Percentiles rank a stretch among this genome's conserved stretches.
These are phyloP conservation scores for Nematodospora valgi DNA, from an alignment of 805 yeast genomes.

Conservation along the genomic window DNA sequence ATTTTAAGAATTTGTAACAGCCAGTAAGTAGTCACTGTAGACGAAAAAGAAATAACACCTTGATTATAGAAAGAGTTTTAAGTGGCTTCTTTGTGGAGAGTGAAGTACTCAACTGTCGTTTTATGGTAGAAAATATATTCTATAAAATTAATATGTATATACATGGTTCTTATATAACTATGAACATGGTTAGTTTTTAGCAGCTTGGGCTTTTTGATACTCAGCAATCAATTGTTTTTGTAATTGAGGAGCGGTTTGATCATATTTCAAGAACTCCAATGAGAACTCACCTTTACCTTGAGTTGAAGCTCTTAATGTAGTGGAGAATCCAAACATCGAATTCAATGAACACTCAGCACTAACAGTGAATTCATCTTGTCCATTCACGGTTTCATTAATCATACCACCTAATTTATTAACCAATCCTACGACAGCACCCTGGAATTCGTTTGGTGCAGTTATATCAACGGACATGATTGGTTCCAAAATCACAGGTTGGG, in stretches of 20 bases:
- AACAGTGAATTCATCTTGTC: conserved; percentile 89
- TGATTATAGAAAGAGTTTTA: too few relatives aligned
- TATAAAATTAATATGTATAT: conserved; percentile 1
- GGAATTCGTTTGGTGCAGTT: conserved; percentile 95
- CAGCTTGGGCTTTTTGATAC: conserved; percentile 40
- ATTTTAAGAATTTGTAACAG: conserved; percentile 3
- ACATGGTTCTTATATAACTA: conserved; percentile 5
- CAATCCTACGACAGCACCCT: conserved; percentile 86
- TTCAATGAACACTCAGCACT: conserved; percentile 95
- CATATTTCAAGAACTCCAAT: conserved; percentile 88
- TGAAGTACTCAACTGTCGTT: neutral
- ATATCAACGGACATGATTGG: conserved; percentile 94
- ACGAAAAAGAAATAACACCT: too few relatives aligned
- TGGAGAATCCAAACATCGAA: conserved; percentile 94
- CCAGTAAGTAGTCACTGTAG: neutral
- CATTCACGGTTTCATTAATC: conserved; percentile 91
- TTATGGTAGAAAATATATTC: too few relatives aligned
- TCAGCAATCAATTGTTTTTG: conserved; percentile 89
- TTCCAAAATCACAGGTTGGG: conserved; percentile 87
- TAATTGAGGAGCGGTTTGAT: conserved; percentile 85
- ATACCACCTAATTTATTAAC: conserved; percentile 90
- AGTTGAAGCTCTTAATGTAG: conserved; percentile 90
- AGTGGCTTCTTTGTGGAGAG: neutral
- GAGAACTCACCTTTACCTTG: conserved; percentile 99
- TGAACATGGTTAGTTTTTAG: conserved; percentile 15